Evolutionary conservation across 2,329 filamentous ascomycete genomes (phyloP).

Genomic region (Colletotrichum liriopes): DNA sequence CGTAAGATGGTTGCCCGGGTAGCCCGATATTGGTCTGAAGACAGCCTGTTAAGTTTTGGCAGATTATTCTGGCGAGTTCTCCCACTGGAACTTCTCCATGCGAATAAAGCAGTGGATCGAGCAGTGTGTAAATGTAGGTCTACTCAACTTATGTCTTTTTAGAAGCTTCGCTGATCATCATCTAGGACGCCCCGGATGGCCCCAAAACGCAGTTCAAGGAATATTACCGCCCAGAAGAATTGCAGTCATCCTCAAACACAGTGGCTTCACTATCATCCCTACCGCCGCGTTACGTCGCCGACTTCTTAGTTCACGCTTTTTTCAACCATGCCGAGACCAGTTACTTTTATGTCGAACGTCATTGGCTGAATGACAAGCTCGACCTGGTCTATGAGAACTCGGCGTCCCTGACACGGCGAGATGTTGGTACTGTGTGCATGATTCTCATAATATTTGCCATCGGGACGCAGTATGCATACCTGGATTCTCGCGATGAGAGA

Average conservation of each 20-base stretch:
- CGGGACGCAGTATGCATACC: conserved; percentile 66
- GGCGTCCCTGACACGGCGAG: conserved; percentile 54
- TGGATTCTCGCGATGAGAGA: conserved; percentile 53
- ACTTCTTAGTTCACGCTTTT: conserved; percentile 63
- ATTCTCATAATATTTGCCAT: conserved; percentile 65
- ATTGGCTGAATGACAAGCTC: conserved; percentile 60
- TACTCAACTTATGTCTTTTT: background rate
- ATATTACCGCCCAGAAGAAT: conserved; percentile 63
- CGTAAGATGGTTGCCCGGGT: conserved; percentile 50
- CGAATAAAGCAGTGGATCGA: conserved; percentile 66
- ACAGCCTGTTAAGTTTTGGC: conserved; percentile 13
- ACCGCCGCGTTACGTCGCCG: conserved; percentile 63
- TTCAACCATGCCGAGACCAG: conserved; percentile 65
- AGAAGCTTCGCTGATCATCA: conserved; percentile 1
- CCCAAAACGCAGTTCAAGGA: conserved; percentile 53
- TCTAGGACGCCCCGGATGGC: conserved; percentile 35
- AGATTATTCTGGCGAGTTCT: conserved; percentile 69
- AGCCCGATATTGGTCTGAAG: conserved; percentile 2
- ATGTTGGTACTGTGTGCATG: conserved; percentile 61
- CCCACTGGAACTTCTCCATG: conserved; percentile 69
- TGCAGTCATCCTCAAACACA: conserved; percentile 59
- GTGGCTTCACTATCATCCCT: conserved; percentile 57
- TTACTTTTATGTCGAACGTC: conserved; percentile 63
- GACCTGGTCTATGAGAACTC: conserved; percentile 59
- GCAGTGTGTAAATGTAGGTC: conserved; percentile 53